These are phyloP conservation scores for Chaetomium sp. DNA, from an alignment of 2,329 filamentous ascomycete genomes.

Conservation along the genomic window DNA sequence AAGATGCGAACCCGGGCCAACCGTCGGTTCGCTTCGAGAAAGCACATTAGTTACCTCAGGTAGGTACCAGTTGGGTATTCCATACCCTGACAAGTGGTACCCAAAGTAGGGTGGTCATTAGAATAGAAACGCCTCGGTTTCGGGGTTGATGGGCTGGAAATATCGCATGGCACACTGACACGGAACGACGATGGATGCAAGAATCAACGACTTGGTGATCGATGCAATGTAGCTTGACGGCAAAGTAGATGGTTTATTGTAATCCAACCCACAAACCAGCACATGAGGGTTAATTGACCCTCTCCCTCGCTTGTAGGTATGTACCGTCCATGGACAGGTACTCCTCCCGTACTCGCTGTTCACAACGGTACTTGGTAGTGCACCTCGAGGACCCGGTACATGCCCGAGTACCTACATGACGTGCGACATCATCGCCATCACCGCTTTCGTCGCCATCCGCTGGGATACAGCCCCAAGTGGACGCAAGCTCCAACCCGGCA, in stretches of 20 bases:
- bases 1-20: not conserved
- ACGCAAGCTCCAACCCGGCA: not conserved
- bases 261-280: not conserved
- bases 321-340: no score
- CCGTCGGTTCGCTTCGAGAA: conserved; percentile 13
- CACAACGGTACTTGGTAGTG: not conserved
- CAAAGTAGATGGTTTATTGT: not conserved
- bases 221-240: not conserved
- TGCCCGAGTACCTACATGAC: not conserved
- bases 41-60: not conserved
- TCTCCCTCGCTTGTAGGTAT: not conserved
- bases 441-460: not conserved
- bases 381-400: not conserved
- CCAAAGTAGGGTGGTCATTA: not conserved
- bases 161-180: not conserved
- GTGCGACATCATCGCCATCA: not conserved
- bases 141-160: not conserved
- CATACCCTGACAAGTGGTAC: not conserved
- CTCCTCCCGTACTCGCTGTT: not conserved
- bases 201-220: not conserved
- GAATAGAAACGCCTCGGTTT: not conserved
- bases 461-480: not conserved
- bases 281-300: not conserved
- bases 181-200: not conserved
- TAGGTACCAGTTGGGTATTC: no score